A percentile compares a stretch with the other conserved stretches of the same genome.
Conservation (phyloP, 805 yeast species). For the Ogataea siamensis region DNA sequence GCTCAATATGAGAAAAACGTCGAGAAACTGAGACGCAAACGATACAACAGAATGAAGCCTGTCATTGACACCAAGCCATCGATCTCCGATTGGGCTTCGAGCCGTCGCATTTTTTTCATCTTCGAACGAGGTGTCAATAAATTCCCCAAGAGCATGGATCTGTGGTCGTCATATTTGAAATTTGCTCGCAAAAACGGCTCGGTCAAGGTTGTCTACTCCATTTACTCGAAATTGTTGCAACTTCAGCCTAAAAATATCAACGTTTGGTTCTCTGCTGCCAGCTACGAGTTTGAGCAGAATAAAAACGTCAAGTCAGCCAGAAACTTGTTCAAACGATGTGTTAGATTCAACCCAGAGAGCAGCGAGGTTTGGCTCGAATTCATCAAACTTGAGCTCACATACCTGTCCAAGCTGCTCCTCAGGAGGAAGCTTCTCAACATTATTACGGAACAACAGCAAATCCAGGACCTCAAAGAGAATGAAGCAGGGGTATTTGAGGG, state of each 20-base stretch:
- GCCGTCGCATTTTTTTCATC: constrained; percentile 74
- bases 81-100: constrained; percentile 84
- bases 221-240: constrained; percentile 74
- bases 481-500: constrained; percentile 34
- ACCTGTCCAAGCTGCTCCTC: constrained; percentile 76
- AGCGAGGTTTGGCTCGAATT: constrained; percentile 78
- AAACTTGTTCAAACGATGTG: constrained; percentile 75
- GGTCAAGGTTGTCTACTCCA: constrained; percentile 67
- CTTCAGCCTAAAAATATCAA: constrained; percentile 88
- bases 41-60: constrained; percentile 59
- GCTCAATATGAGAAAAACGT: constrained; percentile 76
- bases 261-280: constrained; percentile 94
- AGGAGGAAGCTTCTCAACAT: constrained; percentile 82
- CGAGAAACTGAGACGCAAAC: constrained; percentile 71
- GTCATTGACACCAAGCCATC: constrained; percentile 60
- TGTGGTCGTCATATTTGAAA: constrained; percentile 77
- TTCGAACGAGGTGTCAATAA: constrained; percentile 79
- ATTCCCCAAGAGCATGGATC: constrained; percentile 69
- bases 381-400: constrained; percentile 82
- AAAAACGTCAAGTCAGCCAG: constrained; percentile 89
- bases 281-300: constrained; percentile 86
- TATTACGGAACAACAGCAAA: constrained; percentile 69
- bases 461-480: constrained; percentile 42
- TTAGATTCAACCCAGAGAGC: constrained; percentile 78
- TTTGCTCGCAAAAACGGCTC: constrained; percentile 68